A percentile compares a stretch with the other conserved stretches of the same genome.
Conservation (phyloP, 108 stramenopile genomes). For the Discostella stelligeroides region DNA sequence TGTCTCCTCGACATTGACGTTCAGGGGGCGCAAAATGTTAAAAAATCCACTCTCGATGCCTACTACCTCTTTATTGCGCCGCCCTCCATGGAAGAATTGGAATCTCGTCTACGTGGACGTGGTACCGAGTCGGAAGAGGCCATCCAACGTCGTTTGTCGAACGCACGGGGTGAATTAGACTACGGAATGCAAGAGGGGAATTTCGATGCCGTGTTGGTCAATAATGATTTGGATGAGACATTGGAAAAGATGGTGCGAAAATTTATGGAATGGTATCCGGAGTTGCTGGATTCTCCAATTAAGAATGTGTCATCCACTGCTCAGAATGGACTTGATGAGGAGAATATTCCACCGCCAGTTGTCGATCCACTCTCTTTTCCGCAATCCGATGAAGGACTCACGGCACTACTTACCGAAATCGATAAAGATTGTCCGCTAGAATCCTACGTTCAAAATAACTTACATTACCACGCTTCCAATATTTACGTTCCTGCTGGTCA, state of each 20-base stretch:
- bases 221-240: slow-evolving; percentile 60
- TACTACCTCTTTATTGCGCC: slow-evolving; percentile 88
- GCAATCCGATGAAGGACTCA: slow-evolving; percentile 31
- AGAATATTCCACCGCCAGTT: slow-evolving; percentile 15
- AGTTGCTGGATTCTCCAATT: slow-evolving; percentile 32
- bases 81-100: slow-evolving; percentile 89
- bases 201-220: slow-evolving; percentile 60
- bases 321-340: background rate
- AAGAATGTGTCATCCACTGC: slow-evolving; percentile 2
- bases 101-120: slow-evolving; percentile 83
- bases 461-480: slow-evolving; percentile 31
- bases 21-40: slow-evolving; percentile 78
- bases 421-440: slow-evolving; percentile 40
- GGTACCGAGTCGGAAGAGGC: slow-evolving; percentile 92
- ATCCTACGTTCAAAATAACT: slow-evolving; percentile 26
- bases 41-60: slow-evolving; percentile 45
- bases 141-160: slow-evolving; percentile 74
- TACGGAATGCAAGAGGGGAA: slow-evolving; percentile 69
- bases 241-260: slow-evolving; percentile 59
- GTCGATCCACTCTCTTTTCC: slow-evolving; percentile 39
- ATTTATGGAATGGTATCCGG: slow-evolving; percentile 73
- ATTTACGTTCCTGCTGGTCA: slow-evolving; percentile 25
- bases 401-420: slow-evolving; percentile 24
- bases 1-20: slow-evolving; percentile 96
- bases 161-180: slow-evolving; percentile 91